phyloP scores from a whole-genome alignment of 768 basidiomycete species.

The Rhodosporidiobolus odoratus region DNA sequence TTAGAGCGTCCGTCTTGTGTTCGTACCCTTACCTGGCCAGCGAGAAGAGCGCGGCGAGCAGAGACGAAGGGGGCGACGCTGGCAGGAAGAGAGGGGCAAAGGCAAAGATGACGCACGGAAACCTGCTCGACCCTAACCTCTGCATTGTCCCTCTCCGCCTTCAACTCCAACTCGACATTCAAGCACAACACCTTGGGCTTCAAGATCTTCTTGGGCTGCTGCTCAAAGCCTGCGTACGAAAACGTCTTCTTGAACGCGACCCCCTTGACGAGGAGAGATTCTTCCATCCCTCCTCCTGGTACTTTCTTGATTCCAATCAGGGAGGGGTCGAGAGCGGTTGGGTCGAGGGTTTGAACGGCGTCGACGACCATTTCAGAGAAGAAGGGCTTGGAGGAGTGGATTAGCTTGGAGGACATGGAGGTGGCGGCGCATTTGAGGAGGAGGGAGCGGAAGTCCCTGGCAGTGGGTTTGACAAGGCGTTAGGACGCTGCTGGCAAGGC shows the following conservation, averaged over 20 bases:
- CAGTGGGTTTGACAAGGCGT: too few species aligned
- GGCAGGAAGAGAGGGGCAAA: background rate
- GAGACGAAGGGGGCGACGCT: background rate
- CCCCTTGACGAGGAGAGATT: constrained; percentile 78
- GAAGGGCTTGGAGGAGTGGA: constrained; percentile 97
- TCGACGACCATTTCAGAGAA: constrained; percentile 99
- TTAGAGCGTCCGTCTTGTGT: too few species aligned
- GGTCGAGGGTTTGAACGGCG: constrained; percentile 86
- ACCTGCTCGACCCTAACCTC: constrained; percentile 96
- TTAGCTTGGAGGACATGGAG: constrained; percentile 99
- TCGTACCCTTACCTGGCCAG: too few species aligned
- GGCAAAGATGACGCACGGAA: constrained; percentile 48
- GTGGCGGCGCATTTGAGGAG: constrained; percentile 95
- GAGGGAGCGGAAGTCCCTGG: constrained; percentile 84
- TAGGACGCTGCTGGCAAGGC: too few species aligned
- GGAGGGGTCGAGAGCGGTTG: constrained; percentile 86
- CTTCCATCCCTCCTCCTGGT: constrained; percentile 94
- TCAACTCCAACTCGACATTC: constrained; percentile 96
- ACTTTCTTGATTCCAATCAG: constrained; percentile 76
- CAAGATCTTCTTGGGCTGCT: constrained; percentile 89
- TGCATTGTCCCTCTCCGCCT: constrained; percentile 98
- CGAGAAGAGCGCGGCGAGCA: background rate
- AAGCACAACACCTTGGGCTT: constrained; percentile 85
- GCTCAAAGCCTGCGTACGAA: constrained; percentile 97
- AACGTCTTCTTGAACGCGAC: constrained; percentile 99